phyloP scores from a whole-genome alignment of 768 basidiomycete genomes.

The Leccinellum luteum region DNA sequence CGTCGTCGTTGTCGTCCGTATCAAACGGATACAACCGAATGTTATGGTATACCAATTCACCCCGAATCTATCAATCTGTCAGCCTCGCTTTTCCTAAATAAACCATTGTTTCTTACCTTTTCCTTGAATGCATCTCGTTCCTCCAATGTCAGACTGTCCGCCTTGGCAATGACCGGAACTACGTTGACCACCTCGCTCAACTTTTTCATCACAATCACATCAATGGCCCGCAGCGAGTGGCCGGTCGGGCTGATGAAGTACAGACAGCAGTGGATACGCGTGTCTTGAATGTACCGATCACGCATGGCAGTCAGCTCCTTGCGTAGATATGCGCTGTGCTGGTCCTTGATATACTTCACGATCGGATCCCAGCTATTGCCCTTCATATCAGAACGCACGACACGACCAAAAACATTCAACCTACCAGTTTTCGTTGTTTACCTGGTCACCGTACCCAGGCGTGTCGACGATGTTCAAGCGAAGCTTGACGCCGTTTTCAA shows the following conservation, averaged over 20 bases:
- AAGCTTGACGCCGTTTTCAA: slow-evolving; percentile 93
- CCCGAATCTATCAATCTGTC: slow-evolving; percentile 68
- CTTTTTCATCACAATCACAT: slow-evolving; percentile 99
- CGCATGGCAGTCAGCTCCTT: slow-evolving; percentile 99
- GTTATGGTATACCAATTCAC: slow-evolving; percentile 86
- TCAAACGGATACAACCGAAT: slow-evolving; percentile 97
- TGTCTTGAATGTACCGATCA: slow-evolving; percentile 97
- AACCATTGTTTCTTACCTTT: slow-evolving; percentile 50
- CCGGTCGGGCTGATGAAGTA: slow-evolving; percentile 99
- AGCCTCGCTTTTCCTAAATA: background rate
- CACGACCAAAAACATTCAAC: slow-evolving; percentile 23
- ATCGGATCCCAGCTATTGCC: slow-evolving; percentile 93
- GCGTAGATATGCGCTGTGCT: slow-evolving; percentile 97
- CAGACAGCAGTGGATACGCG: slow-evolving; percentile 95
- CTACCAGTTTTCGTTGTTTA: slow-evolving; percentile 98
- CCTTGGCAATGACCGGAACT: slow-evolving; percentile 98
- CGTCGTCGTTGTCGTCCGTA: slow-evolving; percentile 91
- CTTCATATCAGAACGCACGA: slow-evolving; percentile 1
- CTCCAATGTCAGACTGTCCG: slow-evolving; percentile 89
- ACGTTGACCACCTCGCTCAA: slow-evolving; percentile 98
- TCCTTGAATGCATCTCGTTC: slow-evolving; percentile 93
- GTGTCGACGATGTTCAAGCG: slow-evolving; percentile 98
- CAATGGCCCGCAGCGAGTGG: slow-evolving; percentile 92
- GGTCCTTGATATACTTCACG: slow-evolving; percentile 98
- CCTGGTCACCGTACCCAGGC: slow-evolving; percentile 96